A percentile compares a stretch with the other conserved stretches of the same genome.
Conservation (phyloP, 2,329 filamentous ascomycete genomes). For the Aspergillus fischeri region DNA sequence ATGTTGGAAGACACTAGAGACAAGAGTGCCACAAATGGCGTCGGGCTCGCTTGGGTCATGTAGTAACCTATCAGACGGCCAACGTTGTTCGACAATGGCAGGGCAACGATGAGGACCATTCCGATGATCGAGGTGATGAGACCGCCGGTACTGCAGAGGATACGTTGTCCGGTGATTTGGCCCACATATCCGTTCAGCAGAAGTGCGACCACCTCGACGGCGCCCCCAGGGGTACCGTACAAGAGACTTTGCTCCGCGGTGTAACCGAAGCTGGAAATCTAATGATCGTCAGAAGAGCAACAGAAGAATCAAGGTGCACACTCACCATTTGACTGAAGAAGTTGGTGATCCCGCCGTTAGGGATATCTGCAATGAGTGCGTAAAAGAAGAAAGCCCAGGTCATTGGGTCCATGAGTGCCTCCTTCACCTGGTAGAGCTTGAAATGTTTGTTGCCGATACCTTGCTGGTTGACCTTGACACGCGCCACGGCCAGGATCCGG, state of each 20-base stretch:
- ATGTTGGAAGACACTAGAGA: slow-evolving; percentile 61
- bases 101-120: slow-evolving; percentile 60
- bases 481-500: slow-evolving; percentile 63
- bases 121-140: slow-evolving; percentile 55
- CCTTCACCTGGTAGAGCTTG: slow-evolving; percentile 62
- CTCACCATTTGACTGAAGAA: slow-evolving; percentile 56
- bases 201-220: slow-evolving; percentile 58
- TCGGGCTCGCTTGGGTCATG: slow-evolving; percentile 57
- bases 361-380: slow-evolving; percentile 54
- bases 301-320: slow-evolving; percentile 33
- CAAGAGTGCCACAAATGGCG: slow-evolving; percentile 61
- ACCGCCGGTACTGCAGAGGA: slow-evolving; percentile 53
- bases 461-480: slow-evolving; percentile 70
- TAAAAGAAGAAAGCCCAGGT: slow-evolving; percentile 59
- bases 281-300: not conserved
- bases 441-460: slow-evolving; percentile 69
- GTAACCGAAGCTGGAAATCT: slow-evolving; percentile 62
- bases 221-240: slow-evolving; percentile 62
- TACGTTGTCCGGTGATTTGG: slow-evolving; percentile 53
- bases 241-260: slow-evolving; percentile 59
- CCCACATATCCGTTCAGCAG: slow-evolving; percentile 55
- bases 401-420: slow-evolving; percentile 55
- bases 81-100: slow-evolving; percentile 54
- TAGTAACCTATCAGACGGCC: slow-evolving; percentile 64
- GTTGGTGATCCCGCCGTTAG: slow-evolving; percentile 57